phyloP scores from a whole-genome alignment of 1,284 basidiomycete species.

The Vanrija sp. region DNA sequence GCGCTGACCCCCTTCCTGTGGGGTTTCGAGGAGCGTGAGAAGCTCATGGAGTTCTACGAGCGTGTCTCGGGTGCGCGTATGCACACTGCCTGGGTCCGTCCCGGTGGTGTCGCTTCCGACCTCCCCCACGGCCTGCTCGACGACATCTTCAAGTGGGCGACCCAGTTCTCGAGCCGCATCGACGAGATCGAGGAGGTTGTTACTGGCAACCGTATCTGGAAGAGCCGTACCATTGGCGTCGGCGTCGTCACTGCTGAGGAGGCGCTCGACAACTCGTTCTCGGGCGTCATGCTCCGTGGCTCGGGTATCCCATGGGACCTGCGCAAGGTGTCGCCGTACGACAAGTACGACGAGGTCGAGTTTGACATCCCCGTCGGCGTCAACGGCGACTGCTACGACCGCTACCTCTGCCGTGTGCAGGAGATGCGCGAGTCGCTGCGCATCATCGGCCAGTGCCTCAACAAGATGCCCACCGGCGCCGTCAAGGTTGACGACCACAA shows the following conservation, averaged over 20 bases:
- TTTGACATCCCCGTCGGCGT: slow-evolving; percentile 95
- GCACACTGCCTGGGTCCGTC: slow-evolving; percentile 96
- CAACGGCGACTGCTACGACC: slow-evolving; percentile 86
- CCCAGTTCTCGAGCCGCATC: slow-evolving; percentile 77
- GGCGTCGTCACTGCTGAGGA: slow-evolving; percentile 88
- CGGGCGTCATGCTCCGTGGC: slow-evolving; percentile 94
- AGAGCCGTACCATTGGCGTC: slow-evolving; percentile 85
- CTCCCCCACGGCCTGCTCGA: slow-evolving; percentile 92
- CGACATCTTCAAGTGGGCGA: slow-evolving; percentile 97
- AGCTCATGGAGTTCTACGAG: slow-evolving; percentile 99
- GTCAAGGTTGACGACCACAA: slow-evolving; percentile 98
- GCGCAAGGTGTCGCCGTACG: slow-evolving; percentile 87
- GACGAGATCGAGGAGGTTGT: slow-evolving; percentile 99
- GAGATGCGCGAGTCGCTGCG: slow-evolving; percentile 93
- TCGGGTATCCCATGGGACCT: slow-evolving; percentile 95
- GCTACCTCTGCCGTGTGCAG: slow-evolving; percentile 93
- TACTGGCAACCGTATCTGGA: slow-evolving; percentile 98
- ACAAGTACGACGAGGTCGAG: slow-evolving; percentile 97
- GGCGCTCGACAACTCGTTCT: slow-evolving; percentile 90
- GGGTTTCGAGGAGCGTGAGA: slow-evolving; percentile 99
- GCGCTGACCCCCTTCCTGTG: slow-evolving; percentile 98
- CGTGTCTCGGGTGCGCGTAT: slow-evolving; percentile 96
- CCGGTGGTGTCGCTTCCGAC: slow-evolving; percentile 97
- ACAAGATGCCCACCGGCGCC: slow-evolving; percentile 93
- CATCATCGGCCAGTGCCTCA: slow-evolving; percentile 87